Conservation (phyloP, 2,329 filamentous ascomycete genomes). For the Pyricularia sp. region DNA sequence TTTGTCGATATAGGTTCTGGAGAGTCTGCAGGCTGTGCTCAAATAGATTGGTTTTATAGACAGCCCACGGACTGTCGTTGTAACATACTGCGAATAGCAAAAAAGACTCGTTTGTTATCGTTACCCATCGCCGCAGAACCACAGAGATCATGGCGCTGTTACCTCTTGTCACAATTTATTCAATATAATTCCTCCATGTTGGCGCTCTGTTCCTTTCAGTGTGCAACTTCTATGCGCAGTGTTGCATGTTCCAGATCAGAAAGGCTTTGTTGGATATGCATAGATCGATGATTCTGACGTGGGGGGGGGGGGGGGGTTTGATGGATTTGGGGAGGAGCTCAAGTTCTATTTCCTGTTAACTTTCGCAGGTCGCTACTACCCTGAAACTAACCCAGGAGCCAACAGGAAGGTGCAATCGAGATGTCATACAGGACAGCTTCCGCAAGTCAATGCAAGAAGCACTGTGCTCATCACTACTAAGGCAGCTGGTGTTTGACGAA, state of each 20-base stretch:
- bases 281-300: not conserved
- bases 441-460: not conserved
- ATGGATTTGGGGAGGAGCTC: not conserved
- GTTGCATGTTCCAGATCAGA: not conserved
- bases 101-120: not conserved
- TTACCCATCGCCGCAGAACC: slow-evolving; percentile 25
- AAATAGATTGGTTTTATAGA: slow-evolving; percentile 53
- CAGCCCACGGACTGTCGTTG: slow-evolving; percentile 22
- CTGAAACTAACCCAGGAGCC: not conserved
- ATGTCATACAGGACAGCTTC: not conserved
- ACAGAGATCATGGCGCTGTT: slow-evolving; percentile 15
- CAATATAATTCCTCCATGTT: slow-evolving; percentile 7
- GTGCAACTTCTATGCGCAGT: not conserved
- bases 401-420: not conserved
- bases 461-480: not conserved
- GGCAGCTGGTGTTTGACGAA: not conserved
- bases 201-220: slow-evolving; percentile 1
- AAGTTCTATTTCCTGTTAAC: not conserved
- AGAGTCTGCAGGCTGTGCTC: slow-evolving; percentile 70
- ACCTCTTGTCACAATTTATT: slow-evolving; percentile 8
- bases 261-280: too few species aligned
- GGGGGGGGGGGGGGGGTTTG: too few species aligned
- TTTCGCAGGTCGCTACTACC: not conserved
- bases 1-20: slow-evolving; percentile 52
- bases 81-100: slow-evolving; percentile 16